Evolutionary conservation across 2,329 filamentous ascomycete genomes (phyloP), one percentile per base, ranked within the genome.

Genomic region (Curvularia lunata): DNA sequence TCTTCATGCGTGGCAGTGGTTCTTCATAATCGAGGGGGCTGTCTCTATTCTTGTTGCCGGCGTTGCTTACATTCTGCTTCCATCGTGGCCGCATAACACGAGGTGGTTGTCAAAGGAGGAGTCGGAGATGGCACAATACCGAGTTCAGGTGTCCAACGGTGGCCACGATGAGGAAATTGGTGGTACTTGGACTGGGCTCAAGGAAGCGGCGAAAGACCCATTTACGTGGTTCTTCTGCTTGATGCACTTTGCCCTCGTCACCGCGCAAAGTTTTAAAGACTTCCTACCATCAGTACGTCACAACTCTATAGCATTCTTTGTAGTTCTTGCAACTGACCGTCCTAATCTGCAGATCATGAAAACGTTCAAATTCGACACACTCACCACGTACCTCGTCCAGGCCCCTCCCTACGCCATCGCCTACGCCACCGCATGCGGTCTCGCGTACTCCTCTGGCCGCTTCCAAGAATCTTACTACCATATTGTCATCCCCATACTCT

Each of bases 1-100:
- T 13, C 69, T 81, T 27, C 68, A 63, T 13, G 50, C 64, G 0
- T 68, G 64, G 80, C 75, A 80, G n/a, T 82, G 79, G 80, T 79
- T 82, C 47, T 80, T 82, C 64, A 74, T 81, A 60, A 78, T 81
- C 79, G 85, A 87, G 65, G 85, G 85, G 1, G 80, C 86, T 2
- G 80, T 79, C 1, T 86, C 84, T 0, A 74, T 79, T 51, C 41
- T 72, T 2, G 69, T 78, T 13, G 76, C 73, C 8, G 52, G 75
- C 13, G 58, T 64, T 2, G 71, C 75, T 1, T 78, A 66, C 40
- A 74, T 77, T 21, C 5, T 56, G 43, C 56, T 59, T 48, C 80
- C 50, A 74, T 74, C 0, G 5, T 63, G 58, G 58, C 58, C 61
- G 16, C 58, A 63, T 28, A 60, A 62, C 49, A 63, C 61, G 9